A percentile compares a stretch with the other conserved stretches of the same genome.
Conservation (phyloP, 164 flowering plant species). For the Santalum album region DNA sequence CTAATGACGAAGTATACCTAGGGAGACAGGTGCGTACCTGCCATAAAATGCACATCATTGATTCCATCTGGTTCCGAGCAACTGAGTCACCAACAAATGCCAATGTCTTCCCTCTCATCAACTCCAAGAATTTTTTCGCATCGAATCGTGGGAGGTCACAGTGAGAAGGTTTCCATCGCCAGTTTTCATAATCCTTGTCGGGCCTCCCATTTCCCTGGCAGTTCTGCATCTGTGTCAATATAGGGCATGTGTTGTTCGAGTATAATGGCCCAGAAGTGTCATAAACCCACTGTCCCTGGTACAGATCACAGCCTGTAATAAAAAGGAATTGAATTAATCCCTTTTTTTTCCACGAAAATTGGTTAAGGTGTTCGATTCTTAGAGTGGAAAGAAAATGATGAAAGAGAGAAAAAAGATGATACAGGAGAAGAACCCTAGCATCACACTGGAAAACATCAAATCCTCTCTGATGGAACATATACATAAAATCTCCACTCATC, state of each 20-base stretch:
- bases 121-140: conserved; percentile 64
- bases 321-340: background rate
- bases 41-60: conserved; percentile 89
- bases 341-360: too few relatives aligned
- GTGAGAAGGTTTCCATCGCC: conserved; percentile 85
- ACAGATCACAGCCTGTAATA: conserved; percentile 66
- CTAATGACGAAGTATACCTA: background rate
- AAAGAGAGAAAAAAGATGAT: too few relatives aligned
- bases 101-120: conserved; percentile 89
- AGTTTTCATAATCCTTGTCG: conserved; percentile 82
- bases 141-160: conserved; percentile 90
- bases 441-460: too few relatives aligned
- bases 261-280: conserved; percentile 72
- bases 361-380: too few relatives aligned
- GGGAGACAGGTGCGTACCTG: conserved; percentile 36
- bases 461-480: too few relatives aligned
- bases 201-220: conserved; percentile 98
- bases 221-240: conserved; percentile 89
- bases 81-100: conserved; percentile 96
- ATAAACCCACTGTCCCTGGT: conserved; percentile 66
- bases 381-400: too few relatives aligned
- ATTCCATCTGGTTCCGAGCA: conserved; percentile 96
- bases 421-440: too few relatives aligned
- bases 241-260: conserved; percentile 79
- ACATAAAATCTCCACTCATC: too few relatives aligned